Evolutionary conservation across 208 protist genomes (phyloP).

Genomic region (Trypanosoma avium): DNA sequence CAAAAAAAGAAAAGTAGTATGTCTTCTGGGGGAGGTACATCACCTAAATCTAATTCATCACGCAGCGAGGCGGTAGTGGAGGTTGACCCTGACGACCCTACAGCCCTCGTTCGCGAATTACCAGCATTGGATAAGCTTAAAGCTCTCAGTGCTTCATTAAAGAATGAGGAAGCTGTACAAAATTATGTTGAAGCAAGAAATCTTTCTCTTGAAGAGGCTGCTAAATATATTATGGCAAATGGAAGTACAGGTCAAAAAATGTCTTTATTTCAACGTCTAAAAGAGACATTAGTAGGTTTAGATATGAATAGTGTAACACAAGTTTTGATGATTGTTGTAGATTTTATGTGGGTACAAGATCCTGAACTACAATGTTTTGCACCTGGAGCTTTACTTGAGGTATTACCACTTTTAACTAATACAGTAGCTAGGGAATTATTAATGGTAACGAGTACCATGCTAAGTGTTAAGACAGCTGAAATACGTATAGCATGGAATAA

Average conservation of each 20-base stretch:
- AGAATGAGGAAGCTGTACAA: slow-evolving; percentile 88
- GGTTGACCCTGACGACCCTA: slow-evolving; percentile 72
- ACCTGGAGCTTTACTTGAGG: slow-evolving; percentile 53
- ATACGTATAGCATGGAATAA: slow-evolving; percentile 81
- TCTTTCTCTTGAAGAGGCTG: slow-evolving; percentile 78
- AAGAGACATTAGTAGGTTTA: slow-evolving; percentile 55
- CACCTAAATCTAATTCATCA: not conserved
- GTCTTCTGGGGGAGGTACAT: not conserved
- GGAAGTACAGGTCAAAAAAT: slow-evolving; percentile 87
- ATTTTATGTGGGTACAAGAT: slow-evolving; percentile 89
- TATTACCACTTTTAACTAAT: slow-evolving; percentile 59
- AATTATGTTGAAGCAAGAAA: slow-evolving; percentile 85
- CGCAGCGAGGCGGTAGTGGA: slow-evolving; percentile 10
- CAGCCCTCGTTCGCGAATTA: slow-evolving; percentile 80
- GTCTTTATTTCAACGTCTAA: slow-evolving; percentile 74
- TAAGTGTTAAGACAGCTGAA: slow-evolving; percentile 76
- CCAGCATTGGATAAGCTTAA: slow-evolving; percentile 87
- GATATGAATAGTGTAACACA: slow-evolving; percentile 56
- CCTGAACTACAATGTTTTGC: slow-evolving; percentile 86
- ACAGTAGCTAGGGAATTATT: slow-evolving; percentile 59
- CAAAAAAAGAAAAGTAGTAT: not conserved
- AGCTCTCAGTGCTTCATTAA: slow-evolving; percentile 74
- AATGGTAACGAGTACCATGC: slow-evolving; percentile 85
- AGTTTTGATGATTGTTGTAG: slow-evolving; percentile 73
- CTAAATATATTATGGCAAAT: slow-evolving; percentile 89